phyloP scores from a whole-genome alignment of 768 basidiomycete species.

The Rhizopogon rudus region DNA sequence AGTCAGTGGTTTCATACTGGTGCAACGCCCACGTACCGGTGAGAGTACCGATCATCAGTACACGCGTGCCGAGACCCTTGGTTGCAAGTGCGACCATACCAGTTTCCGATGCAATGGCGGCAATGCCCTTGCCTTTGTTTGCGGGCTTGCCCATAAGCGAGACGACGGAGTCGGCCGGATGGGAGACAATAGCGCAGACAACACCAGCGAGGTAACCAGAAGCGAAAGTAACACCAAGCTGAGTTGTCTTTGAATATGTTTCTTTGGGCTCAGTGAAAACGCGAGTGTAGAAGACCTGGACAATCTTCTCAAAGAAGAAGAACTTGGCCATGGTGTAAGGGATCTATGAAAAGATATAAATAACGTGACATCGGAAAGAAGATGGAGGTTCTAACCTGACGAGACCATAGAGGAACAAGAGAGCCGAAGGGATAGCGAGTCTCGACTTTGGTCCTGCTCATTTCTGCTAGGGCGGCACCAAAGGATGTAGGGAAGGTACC shows the following conservation, averaged over 20 bases:
- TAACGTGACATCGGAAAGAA: neutral
- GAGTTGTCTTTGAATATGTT: conserved; percentile 72
- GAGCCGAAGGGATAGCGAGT: conserved; percentile 87
- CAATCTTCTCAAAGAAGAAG: conserved; percentile 91
- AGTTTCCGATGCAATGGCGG: conserved; percentile 66
- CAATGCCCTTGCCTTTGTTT: conserved; percentile 78
- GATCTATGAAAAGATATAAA: conserved; percentile 44
- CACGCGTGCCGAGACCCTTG: conserved; percentile 84
- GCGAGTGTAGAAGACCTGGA: conserved; percentile 81
- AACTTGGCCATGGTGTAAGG: conserved; percentile 99
- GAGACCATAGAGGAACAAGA: conserved; percentile 82
- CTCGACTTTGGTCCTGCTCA: conserved; percentile 60
- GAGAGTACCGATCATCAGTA: conserved; percentile 74
- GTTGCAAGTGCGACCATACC: conserved; percentile 63
- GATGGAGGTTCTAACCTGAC: conserved; percentile 50
- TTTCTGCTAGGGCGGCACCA: conserved; percentile 65
- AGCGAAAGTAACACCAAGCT: conserved; percentile 84
- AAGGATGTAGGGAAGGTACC: conserved; percentile 80
- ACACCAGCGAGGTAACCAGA: conserved; percentile 96
- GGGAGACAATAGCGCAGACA: conserved; percentile 92
- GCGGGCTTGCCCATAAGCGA: conserved; percentile 88
- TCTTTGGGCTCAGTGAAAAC: conserved; percentile 80
- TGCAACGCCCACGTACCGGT: conserved; percentile 29
- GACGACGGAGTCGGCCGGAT: conserved; percentile 91
- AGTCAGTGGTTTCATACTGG: neutral